phyloP scores from a whole-genome alignment of 2,329 filamentous ascomycete species.

The Claviceps paspali region DNA sequence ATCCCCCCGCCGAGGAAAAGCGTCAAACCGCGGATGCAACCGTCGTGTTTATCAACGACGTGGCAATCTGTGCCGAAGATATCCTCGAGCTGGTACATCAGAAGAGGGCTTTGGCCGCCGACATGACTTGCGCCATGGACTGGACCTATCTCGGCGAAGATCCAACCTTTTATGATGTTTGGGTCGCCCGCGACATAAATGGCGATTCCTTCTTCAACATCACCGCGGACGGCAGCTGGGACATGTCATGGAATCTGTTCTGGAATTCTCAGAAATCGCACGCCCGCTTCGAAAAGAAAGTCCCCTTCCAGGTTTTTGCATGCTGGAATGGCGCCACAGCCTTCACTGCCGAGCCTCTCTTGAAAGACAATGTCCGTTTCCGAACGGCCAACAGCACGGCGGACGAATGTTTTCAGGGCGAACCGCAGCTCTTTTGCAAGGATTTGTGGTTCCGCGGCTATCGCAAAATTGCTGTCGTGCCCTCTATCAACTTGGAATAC shows the following conservation, averaged over 20 bases:
- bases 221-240: conserved; percentile 32
- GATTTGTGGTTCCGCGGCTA: conserved; percentile 37
- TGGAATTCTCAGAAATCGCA: conserved; percentile 28
- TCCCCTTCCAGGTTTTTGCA: conserved; percentile 44
- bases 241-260: conserved; percentile 34
- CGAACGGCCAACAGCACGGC: conserved; percentile 15
- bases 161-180: conserved; percentile 39
- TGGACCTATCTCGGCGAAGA: conserved; percentile 27
- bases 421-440: conserved; percentile 41
- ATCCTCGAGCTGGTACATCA: conserved; percentile 41
- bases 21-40: conserved; percentile 19
- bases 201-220: conserved; percentile 42
- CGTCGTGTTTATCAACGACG: conserved; percentile 39
- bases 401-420: conserved; percentile 37
- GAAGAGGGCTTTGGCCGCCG: conserved; percentile 26
- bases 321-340: conserved; percentile 45
- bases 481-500: conserved; percentile 40
- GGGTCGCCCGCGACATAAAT: conserved; percentile 34
- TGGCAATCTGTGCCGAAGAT: conserved; percentile 37
- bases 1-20: conserved; percentile 12
- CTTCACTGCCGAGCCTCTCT: conserved; percentile 31
- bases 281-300: conserved; percentile 16
- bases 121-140: conserved; percentile 45
- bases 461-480: conserved; percentile 39
- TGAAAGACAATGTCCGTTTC: conserved; percentile 29